Base-by-base conservation (phyloP, 306 rosid species). In the Parietaria judaica region DNA sequence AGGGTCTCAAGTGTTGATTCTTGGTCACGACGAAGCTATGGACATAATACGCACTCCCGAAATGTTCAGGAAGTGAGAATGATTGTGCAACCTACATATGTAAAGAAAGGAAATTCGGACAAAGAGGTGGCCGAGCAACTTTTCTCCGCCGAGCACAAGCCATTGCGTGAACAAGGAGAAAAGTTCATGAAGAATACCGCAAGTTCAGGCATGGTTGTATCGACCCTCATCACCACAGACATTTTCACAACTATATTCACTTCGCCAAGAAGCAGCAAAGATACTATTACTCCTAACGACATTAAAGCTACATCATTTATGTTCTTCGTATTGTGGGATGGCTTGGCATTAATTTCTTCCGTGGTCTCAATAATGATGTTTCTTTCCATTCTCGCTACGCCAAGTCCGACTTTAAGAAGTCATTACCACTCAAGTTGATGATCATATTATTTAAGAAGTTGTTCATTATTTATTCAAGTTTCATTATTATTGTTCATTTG, bases 261-360 rank as follows among this genome's bases (percentile, higher is more conserved):
- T 37, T 36, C 51, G 7, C 69, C 69, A 4, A 51, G 69, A 23
- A 60, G 69, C 7, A 38, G 7, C 17, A 6, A 37, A 17, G 14
- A 51, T 35, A 35, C 6, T 0, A 60, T 59, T 11, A 3, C 3
- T 11, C 62, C 61, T 5, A 46, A 3, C n/a, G 6, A 43, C 45
- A 14, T 61, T 31, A n/a, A 8, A 4, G 1, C 4, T 15, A 45
- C 41, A 0, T 16, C 53, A 15, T 61, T 61, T 47, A n/a, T 44
- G 6, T 13, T 61, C 41, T 61, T 61, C 4, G 54, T 61, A 6
- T 46, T 61, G 41, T 61, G 54, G 35, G 65, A 85, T 37, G 71
- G 80, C 1, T 4, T 57, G 23, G 83, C 94, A 14, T 17, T 82
- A 8, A 58, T 82, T 59, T 60, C 84, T 10, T 79, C 94, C 0